Conservation (phyloP, 2,329 filamentous ascomycete genomes). For the Trichoderma sp. region DNA sequence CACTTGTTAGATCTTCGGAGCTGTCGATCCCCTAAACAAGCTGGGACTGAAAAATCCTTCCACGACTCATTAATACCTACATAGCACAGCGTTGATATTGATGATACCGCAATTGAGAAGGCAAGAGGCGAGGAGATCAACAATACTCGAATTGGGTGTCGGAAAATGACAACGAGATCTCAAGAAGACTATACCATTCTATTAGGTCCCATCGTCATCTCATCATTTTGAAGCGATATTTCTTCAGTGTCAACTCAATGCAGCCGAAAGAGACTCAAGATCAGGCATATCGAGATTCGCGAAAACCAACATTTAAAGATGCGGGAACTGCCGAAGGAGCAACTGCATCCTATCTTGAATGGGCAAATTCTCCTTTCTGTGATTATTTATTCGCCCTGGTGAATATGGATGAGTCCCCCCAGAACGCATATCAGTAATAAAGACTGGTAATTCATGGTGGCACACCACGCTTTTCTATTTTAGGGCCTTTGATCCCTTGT, state of each 20-base stretch:
- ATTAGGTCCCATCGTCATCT: not conserved
- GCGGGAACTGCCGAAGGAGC: not conserved
- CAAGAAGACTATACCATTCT: not conserved
- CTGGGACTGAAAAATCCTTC: not conserved
- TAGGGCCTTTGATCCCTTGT: not conserved
- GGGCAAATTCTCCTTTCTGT: not conserved
- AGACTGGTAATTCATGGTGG: not conserved
- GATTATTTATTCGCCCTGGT: not conserved
- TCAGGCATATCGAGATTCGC: not conserved
- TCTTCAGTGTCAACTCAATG: not conserved
- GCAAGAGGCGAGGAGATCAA: not conserved
- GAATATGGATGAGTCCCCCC: not conserved
- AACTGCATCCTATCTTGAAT: not conserved
- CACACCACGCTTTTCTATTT: not conserved
- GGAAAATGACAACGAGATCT: not conserved
- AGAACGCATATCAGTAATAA: not conserved
- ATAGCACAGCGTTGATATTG: not conserved
- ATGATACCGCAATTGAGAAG: not conserved
- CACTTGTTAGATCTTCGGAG: not conserved
- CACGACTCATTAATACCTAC: not conserved
- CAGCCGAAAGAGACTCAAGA: too few species aligned
- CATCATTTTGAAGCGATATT: not conserved
- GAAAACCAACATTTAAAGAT: not conserved
- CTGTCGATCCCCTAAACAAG: not conserved
- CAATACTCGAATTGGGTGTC: not conserved